Percentiles rank a stretch among this genome's conserved stretches.
Conservation (phyloP, 2,329 filamentous ascomycete genomes). For the Ambrosiella xylebori region DNA sequence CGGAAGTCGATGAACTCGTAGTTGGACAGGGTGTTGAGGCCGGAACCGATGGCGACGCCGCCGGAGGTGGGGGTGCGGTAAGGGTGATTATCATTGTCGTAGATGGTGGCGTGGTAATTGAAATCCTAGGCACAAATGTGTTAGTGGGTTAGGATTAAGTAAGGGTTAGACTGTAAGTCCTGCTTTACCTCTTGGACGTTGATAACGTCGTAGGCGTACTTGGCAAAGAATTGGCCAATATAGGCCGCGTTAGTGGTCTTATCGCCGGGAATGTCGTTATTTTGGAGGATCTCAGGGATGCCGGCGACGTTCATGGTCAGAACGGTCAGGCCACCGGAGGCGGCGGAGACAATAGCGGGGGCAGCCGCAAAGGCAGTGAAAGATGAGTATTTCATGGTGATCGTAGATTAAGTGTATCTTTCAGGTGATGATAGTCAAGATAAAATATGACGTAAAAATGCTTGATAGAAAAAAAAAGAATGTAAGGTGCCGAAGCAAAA, state of each 20-base stretch:
- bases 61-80: conserved; percentile 47
- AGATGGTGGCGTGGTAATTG: conserved; percentile 49
- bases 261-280: conserved; percentile 43
- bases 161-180: neutral
- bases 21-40: conserved; percentile 46
- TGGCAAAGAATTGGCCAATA: conserved; percentile 39
- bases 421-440: neutral
- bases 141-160: neutral
- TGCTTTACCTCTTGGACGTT: conserved; percentile 41
- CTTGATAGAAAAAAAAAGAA: neutral
- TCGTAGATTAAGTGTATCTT: no score
- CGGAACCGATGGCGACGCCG: conserved; percentile 44
- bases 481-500: neutral
- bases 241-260: conserved; percentile 38
- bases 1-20: conserved; percentile 37
- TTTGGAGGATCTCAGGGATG: conserved; percentile 37
- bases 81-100: conserved; percentile 40
- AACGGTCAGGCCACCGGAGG: conserved; percentile 28
- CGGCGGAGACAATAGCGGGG: conserved; percentile 9
- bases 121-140: conserved; percentile 30
- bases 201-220: conserved; percentile 43
- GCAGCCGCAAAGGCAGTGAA: conserved; percentile 6
- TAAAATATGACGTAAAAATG: neutral
- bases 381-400: conserved; percentile 11
- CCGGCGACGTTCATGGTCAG: conserved; percentile 44